Conservation (phyloP, 371 early-diverging fungal genomes). For the Mortierella sp. region DNA sequence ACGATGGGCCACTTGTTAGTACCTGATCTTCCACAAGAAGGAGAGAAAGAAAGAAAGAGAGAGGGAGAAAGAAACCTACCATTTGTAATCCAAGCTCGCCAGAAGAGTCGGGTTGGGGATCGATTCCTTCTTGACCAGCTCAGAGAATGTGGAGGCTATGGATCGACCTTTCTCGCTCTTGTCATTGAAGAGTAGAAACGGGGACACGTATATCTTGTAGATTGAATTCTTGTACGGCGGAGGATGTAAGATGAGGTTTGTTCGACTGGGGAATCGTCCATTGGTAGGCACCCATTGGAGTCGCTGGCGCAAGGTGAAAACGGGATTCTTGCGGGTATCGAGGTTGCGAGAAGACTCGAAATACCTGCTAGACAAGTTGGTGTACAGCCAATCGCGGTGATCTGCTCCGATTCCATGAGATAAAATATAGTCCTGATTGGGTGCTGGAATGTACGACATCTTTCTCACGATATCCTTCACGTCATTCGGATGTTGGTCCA, state of each 20-base stretch:
- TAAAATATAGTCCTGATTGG: slow-evolving; percentile 30
- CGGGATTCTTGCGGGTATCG: slow-evolving; percentile 31
- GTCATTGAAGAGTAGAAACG: slow-evolving; percentile 16
- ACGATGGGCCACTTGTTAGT: too few species aligned
- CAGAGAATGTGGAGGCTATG: too few species aligned
- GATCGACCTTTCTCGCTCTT: slow-evolving; percentile 17
- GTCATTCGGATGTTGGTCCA: slow-evolving; percentile 27
- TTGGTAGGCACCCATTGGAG: slow-evolving; percentile 10
- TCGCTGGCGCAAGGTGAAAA: slow-evolving; percentile 39
- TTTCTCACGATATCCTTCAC: slow-evolving; percentile 38
- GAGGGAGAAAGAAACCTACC: slow-evolving; percentile 5
- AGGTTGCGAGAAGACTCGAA: slow-evolving; percentile 6
- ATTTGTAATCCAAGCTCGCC: slow-evolving; percentile 30
- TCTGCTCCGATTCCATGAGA: slow-evolving; percentile 42
- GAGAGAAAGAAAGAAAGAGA: too few species aligned
- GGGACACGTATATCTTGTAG: slow-evolving; percentile 31
- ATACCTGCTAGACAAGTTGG: background rate
- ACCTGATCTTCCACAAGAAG: too few species aligned
- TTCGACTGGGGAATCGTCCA: too few species aligned
- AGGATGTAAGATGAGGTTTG: too few species aligned
- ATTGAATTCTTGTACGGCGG: background rate
- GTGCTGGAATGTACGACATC: slow-evolving; percentile 43
- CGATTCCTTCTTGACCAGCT: slow-evolving; percentile 27
- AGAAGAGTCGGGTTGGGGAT: slow-evolving; percentile 39
- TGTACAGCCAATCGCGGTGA: slow-evolving; percentile 8